Evolutionary conservation across 108 stramenopile genomes (phyloP), one percentile per base, ranked within the genome.

Genomic region (Nitzschia sp.): DNA sequence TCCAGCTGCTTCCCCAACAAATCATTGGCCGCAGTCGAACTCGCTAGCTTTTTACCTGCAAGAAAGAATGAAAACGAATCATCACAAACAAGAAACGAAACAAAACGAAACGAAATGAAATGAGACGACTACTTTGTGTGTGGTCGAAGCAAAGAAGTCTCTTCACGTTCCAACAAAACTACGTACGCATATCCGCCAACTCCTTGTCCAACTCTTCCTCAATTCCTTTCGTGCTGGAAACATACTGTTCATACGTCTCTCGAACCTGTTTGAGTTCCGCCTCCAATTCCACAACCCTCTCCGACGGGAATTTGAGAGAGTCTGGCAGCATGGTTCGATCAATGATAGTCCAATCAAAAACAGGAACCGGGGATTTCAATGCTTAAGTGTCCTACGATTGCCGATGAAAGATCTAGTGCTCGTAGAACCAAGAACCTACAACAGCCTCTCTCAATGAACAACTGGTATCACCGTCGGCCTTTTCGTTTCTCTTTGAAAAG

Each of bases 191-290:
- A 59, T 85, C 76, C 31, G 62, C 53, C 1, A 89, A 78, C 53
- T 89, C 87, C 27, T 80, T 83, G 54, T 86, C 85, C 45, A 89
- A 59, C 34, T 80, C 84, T 31, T 71, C 76, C 41, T 89, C 88
- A n/a, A 86, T 44, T 41, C 82, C 84, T 38, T 80, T 59, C 1
- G 82, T 73, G 25, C 67, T 75, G 17, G 63, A 71, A 33, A 90
- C 80, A 68, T 79, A 90, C 34, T 90, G 84, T 61, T 85, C 82
- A 69, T 87, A 90, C 19, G 84, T 84, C 23, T 68, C 63, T 47
- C 86, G 76, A 16, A 87, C 66, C 36, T 76, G 71, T 35, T 76
- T 69, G 50, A 90, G 71, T 45, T 90, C 88, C 6, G 68, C 60
- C 59, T 86, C 85, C 36, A 82, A 74, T 36, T 85, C 82, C 29